Conservation (phyloP, 176 grass and related monocot genomes). For the Musa itinerans region DNA sequence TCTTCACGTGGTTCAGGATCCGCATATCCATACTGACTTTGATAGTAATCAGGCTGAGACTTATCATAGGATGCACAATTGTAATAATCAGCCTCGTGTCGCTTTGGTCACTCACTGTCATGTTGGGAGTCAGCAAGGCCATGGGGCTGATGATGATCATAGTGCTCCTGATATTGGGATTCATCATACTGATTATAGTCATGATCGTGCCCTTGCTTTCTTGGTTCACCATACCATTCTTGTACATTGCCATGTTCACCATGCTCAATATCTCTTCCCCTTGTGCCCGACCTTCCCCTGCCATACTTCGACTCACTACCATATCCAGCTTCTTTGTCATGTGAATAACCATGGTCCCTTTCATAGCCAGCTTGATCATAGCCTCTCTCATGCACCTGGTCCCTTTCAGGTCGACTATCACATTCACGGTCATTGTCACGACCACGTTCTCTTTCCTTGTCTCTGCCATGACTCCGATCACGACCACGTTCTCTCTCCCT, state of each 20-base stretch:
- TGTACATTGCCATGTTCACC: neutral
- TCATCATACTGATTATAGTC: conserved; percentile 43
- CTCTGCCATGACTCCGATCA: conserved; percentile 30
- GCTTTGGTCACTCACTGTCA: too few species aligned
- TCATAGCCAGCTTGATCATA: conserved; percentile 25
- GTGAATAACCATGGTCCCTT: conserved; percentile 30
- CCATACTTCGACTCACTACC: conserved; percentile 38
- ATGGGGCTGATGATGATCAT: too few species aligned
- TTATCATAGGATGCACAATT: conserved; percentile 17
- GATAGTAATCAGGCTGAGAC: conserved; percentile 16
- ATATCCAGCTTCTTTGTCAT: conserved; percentile 39
- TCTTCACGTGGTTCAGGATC: conserved; percentile 46
- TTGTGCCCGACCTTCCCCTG: conserved; percentile 29
- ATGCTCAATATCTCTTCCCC: conserved; percentile 3
- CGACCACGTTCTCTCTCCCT: conserved; percentile 20
- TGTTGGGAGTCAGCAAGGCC: too few species aligned
- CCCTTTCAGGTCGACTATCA: conserved; percentile 54
- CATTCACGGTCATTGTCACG: conserved; percentile 40
- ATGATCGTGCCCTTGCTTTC: too few species aligned
- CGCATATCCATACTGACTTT: conserved; percentile 20
- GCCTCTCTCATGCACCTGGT: conserved; percentile 42
- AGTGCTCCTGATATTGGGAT: conserved; percentile 27
- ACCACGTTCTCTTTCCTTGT: conserved; percentile 54
- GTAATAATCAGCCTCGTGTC: conserved; percentile 34
- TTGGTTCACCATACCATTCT: conserved; percentile 8